Evolutionary conservation across 345 rosid genomes (phyloP).

Genomic region (Syzygium oleosum): DNA sequence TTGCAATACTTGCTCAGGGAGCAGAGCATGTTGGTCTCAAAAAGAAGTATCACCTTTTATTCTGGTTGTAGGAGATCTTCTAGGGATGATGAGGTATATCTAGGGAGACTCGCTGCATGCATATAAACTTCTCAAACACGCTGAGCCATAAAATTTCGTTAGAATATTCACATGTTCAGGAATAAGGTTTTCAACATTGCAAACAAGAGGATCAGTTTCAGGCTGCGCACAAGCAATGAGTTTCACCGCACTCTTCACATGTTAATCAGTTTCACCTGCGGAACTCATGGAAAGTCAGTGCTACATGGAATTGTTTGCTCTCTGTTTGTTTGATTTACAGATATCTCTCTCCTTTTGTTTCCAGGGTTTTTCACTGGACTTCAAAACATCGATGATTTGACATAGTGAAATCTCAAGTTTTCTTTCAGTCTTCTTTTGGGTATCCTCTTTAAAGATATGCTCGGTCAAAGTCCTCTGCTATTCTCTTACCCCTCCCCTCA

Average conservation of each 20-base stretch:
- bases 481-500: too few species aligned
- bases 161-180: background rate
- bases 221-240: background rate
- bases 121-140: background rate
- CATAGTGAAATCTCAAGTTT: background rate
- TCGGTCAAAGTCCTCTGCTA: too few species aligned
- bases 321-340: background rate
- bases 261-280: background rate
- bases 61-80: background rate
- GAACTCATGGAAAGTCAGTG: background rate
- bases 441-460: background rate
- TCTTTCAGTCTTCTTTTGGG: background rate
- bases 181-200: background rate
- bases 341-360: background rate
- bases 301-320: background rate
- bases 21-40: background rate
- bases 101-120: background rate
- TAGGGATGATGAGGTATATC: background rate
- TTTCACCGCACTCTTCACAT: background rate
- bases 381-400: background rate
- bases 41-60: background rate
- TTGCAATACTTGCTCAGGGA: background rate
- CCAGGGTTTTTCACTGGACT: background rate
- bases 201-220: background rate
- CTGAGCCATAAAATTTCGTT: background rate